A percentile compares a stretch with the other conserved stretches of the same genome.
Conservation (phyloP, 345 rosid species). For the Moricandia moricandioides region DNA sequence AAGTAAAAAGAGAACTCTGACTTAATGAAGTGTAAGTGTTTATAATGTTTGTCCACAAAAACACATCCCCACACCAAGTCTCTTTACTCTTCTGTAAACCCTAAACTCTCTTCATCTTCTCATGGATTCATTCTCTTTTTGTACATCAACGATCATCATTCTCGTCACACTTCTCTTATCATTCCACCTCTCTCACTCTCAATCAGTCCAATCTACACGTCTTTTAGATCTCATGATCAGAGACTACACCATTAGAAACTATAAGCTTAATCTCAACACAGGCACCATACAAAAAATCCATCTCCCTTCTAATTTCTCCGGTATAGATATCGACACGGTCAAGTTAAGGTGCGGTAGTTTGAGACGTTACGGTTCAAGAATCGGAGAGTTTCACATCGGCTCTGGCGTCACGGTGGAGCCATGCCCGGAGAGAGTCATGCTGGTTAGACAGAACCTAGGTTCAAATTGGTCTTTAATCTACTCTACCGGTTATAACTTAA, state of each 20-base stretch:
- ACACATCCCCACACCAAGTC: not conserved
- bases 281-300: constrained; percentile 52
- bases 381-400: constrained; percentile 35
- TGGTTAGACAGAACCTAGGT: constrained; percentile 37
- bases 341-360: constrained; percentile 41
- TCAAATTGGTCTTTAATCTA: constrained; percentile 37
- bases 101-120: constrained; percentile 18
- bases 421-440: constrained; percentile 37
- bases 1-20: constrained; percentile 25
- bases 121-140: constrained; percentile 29
- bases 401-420: constrained; percentile 31
- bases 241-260: constrained; percentile 72
- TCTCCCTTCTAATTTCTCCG: constrained; percentile 78
- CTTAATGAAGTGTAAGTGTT: constrained; percentile 25
- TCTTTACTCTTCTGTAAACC: constrained; percentile 13
- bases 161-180: constrained; percentile 20
- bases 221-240: constrained; percentile 72
- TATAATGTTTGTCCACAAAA: constrained; percentile 20
- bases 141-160: not conserved
- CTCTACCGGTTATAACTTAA: constrained; percentile 22
- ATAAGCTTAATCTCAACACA: constrained; percentile 48
- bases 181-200: constrained; percentile 37
- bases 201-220: constrained; percentile 51
- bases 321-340: constrained; percentile 44
- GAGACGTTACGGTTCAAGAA: constrained; percentile 33